Base-by-base conservation (phyloP, 2,329 filamentous ascomycete genomes). In the Gyromitra esculenta region DNA sequence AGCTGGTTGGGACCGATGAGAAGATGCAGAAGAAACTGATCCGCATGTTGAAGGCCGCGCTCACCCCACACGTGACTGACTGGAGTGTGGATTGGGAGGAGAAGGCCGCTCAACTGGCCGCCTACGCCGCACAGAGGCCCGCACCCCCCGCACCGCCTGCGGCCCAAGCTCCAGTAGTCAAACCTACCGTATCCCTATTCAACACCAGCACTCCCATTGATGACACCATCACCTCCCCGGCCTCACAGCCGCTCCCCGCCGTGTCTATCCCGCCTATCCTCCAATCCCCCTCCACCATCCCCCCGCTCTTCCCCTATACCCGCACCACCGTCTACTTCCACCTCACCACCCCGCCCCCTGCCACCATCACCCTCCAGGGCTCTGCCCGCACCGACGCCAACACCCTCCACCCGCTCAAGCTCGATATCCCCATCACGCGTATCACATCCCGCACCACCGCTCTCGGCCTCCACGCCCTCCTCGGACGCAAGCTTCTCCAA, bases 1-100 rank as follows among this genome's bases (percentile, higher is more conserved):
- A 93, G 81, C 85, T 87, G 0, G 90, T 93, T 0, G 85, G 85
- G 0, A 83, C 88, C 5, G 84, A 87, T 0, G 91, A 93, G 81
- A 89, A 90, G 80, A 88, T 92, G 83, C 89, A 91, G 79, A 87
- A 84, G 78, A 91, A 91, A 81, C 86, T 93, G 0, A 86, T 93
- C 1, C 87, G 91, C 1, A 93, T 94, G 91, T 84, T 94, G 73
- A 92, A 91, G 81, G 91, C 88, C 0, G 89, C 90, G 0, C 82
- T 93, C 54, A 83, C 82, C 0, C 82, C 88, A 45, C 82, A 84
- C 65, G 80, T 82, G 11, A 75, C 81, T 37, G 68, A 74, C 62
- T 50, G 67, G 74, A 63, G 82, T 5, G 81, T 82, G 5, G 72
- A 69, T 1, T 80, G 81, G 25, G 76, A 69, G 13, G 73, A 80